These are phyloP conservation scores for Leishmania gerbilli DNA, from an alignment of 208 protist genomes.

Conservation along the genomic window DNA sequence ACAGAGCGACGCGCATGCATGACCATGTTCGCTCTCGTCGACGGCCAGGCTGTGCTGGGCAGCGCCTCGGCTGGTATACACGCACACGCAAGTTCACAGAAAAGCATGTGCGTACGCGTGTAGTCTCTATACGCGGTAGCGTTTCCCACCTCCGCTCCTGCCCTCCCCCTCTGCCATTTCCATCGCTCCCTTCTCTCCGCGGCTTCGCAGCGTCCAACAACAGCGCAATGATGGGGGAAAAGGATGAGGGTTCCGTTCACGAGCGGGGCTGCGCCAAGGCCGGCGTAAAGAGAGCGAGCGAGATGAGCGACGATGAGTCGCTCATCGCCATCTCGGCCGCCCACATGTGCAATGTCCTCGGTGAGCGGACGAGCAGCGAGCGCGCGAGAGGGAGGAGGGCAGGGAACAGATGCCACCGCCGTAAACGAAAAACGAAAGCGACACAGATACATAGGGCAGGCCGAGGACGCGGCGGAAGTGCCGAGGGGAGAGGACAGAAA, in stretches of 20 bases:
- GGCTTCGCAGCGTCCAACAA: not conserved
- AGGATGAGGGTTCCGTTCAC: not conserved
- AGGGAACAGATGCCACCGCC: not conserved
- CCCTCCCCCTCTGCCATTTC: not conserved
- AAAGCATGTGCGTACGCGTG: not conserved
- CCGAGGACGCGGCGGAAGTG: not conserved
- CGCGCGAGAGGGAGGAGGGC: not conserved
- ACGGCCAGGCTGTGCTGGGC: not conserved
- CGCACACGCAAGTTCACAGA: not conserved
- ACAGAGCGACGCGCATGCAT: not conserved
- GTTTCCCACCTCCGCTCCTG: not conserved
- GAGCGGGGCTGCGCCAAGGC: not conserved
- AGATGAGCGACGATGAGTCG: not conserved
- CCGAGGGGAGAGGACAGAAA: not conserved
- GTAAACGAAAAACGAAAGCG: not conserved
- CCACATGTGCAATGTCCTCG: not conserved
- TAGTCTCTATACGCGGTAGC: not conserved
- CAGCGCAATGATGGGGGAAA: not conserved
- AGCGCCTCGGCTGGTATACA: not conserved
- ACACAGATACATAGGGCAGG: not conserved
- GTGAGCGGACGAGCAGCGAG: not conserved
- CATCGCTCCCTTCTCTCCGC: not conserved
- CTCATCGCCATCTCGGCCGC: not conserved
- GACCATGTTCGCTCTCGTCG: not conserved
- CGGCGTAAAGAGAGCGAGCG: not conserved